These are phyloP conservation scores for Flaveria bidentis DNA, from an alignment of 129 eudicot genomes.

Conservation along the genomic window DNA sequence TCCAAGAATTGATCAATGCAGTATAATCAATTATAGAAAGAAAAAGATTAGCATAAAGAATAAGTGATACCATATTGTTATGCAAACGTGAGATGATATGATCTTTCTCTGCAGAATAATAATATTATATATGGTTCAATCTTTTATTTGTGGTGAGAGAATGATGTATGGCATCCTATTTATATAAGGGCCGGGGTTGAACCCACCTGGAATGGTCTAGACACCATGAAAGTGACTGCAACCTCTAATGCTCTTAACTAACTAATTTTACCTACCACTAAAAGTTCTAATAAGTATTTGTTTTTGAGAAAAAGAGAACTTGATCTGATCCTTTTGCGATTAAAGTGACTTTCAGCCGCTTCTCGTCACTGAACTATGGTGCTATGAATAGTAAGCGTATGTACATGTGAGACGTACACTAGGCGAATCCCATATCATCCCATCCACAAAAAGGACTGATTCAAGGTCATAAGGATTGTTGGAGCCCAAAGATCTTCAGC, in stretches of 20 bases:
- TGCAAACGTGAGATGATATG: constrained; percentile 16
- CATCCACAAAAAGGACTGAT: no score
- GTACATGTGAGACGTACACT: no score
- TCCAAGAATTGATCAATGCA: background rate
- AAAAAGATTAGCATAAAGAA: background rate
- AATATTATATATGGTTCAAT: constrained; percentile 9
- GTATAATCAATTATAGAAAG: background rate
- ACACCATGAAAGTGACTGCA: constrained; percentile 42
- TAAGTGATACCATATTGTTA: constrained; percentile 43
- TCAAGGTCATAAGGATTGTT: no score
- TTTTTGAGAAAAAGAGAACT: background rate
- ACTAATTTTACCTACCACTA: constrained; percentile 6
- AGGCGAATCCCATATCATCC: no score
- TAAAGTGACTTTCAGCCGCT: constrained; percentile 10
- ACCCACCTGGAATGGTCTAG: constrained; percentile 61
- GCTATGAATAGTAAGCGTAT: no score
- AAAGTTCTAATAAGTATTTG: background rate
- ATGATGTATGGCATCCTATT: constrained; percentile 29
- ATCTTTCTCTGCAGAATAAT: constrained; percentile 20
- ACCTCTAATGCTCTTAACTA: constrained; percentile 13
- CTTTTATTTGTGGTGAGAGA: constrained; percentile 10
- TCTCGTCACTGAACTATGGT: constrained; percentile 7
- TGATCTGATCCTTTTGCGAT: background rate
- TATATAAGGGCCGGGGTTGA: constrained; percentile 35
- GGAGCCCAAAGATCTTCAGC: no score